These are phyloP conservation scores for Podaxis mareebaensis DNA, from an alignment of 768 basidiomycete genomes.

Conservation along the genomic window DNA sequence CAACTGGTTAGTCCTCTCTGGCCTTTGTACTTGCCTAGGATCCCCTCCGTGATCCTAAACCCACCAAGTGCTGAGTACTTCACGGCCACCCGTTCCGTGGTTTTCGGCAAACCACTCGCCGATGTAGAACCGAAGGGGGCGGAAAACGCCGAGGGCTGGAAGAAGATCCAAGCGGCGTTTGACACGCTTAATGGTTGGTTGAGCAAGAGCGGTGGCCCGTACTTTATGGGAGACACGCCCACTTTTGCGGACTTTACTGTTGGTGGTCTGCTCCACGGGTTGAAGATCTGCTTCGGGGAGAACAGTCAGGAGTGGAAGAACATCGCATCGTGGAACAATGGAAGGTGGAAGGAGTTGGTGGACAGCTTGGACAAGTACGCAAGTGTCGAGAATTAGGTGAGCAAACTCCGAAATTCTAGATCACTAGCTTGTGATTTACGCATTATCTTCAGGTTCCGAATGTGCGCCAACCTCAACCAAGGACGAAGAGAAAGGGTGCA, in stretches of 20 bases:
- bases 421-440: not conserved
- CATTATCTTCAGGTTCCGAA: not conserved
- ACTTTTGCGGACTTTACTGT: conserved; percentile 44
- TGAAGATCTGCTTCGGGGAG: conserved; percentile 33
- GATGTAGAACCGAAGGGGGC: conserved; percentile 33
- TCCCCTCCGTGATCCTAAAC: conserved; percentile 20
- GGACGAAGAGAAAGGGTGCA: too few species aligned
- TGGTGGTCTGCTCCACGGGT: conserved; percentile 30
- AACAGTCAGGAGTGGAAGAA: conserved; percentile 44
- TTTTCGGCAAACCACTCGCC: conserved; percentile 37
- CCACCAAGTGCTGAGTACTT: conserved; percentile 32
- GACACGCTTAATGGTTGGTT: conserved; percentile 30
- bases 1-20: conserved; percentile 20
- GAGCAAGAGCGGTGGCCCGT: conserved; percentile 29
- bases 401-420: not conserved
- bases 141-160: conserved; percentile 36
- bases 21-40: conserved; percentile 11
- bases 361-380: conserved; percentile 18
- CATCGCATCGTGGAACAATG: conserved; percentile 38
- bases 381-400: not conserved
- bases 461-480: not conserved
- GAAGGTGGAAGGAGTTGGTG: conserved; percentile 34
- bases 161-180: conserved; percentile 33
- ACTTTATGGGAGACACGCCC: conserved; percentile 36
- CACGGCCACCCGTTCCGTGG: conserved; percentile 32